Conservation (phyloP, 2,329 filamentous ascomycete genomes). For the Phoma herbarum region DNA sequence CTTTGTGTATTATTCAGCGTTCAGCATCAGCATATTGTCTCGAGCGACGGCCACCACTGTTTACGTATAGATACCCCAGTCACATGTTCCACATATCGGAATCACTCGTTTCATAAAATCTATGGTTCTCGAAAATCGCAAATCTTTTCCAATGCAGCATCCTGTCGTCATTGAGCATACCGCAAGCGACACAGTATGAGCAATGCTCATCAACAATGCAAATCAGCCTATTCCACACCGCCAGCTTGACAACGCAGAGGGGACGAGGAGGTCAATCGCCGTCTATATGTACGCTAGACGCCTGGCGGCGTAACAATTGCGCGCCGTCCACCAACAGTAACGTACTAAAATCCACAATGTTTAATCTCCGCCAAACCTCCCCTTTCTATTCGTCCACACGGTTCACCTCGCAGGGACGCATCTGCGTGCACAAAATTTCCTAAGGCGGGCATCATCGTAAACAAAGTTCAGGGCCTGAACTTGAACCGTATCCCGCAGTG, state of each 20-base stretch:
- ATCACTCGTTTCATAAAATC: conserved; percentile 9
- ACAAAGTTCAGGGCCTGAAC: background rate
- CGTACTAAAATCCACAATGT: conserved; percentile 9
- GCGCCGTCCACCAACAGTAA: conserved; percentile 17
- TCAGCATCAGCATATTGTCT: conserved; percentile 18
- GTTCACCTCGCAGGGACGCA: conserved; percentile 8
- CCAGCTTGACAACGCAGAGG: background rate
- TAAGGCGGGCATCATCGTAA: background rate
- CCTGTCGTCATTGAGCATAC: conserved; percentile 5
- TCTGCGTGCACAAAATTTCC: background rate
- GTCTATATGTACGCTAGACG: conserved; percentile 14
- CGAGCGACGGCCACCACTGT: conserved; percentile 9
- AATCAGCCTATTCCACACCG: background rate
- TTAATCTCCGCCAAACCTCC: conserved; percentile 16
- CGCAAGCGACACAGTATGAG: conserved; percentile 7
- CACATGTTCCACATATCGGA: conserved; percentile 16
- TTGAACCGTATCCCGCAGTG: conserved; percentile 5
- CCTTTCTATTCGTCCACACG: conserved; percentile 10
- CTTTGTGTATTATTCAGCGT: conserved; percentile 17
- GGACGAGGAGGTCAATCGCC: conserved; percentile 4
- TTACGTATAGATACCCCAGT: conserved; percentile 23
- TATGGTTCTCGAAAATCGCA: background rate
- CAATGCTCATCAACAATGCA: conserved; percentile 1
- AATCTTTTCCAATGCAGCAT: background rate
- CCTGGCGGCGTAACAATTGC: background rate